Evolutionary conservation across 1,139 yeast species (phyloP), one percentile per base, ranked within the genome.

Genomic region (Kodamaea plutei): DNA sequence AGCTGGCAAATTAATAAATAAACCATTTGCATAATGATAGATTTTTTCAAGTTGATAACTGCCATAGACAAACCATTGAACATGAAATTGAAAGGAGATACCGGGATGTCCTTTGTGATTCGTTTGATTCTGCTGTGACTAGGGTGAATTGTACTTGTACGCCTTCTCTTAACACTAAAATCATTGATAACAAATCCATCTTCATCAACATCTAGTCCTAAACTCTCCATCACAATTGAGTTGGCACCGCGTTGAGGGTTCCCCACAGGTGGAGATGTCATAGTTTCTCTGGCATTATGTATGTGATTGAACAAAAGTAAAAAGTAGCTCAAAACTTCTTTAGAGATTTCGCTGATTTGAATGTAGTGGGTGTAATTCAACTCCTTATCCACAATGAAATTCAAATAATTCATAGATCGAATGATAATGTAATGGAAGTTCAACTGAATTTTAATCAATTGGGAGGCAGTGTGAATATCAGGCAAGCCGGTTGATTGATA

Each of bases 141-240:
- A 9, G 36, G 35, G 16, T 39, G 39, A 2, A 25, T 16, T 5
- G 36, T 23, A 1, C 38, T 25, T 15, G 40, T 39, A 36, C 55
- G 54, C 35, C 69, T 51, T 37, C 71, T 45, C 39, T 66, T 67
- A 4, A 61, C 70, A 9, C 66, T 61, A 37, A 67, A 67, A 43
- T 67, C 73, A 40, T 68, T 68, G 9, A 68, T 66, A 2, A 68
- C 69, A 47, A 66, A 66, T 10, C 74, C 73, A 41, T 68, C 73
- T 30, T 67, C 73, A 39, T 67, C 73, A 15, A 50, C 44, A 33
- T 51, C 55, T 13, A 49, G 30, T 2, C 51, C 51, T 16, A 45
- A 35, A 26, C 48, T 42, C 15, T 44, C 48, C 45, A 44, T 41
- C 3, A 45, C 43, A 10, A 41, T 34, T 12, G 35, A 38, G 23